phyloP scores from a whole-genome alignment of 345 rosid species.

The Eutrema heterophyllum region DNA sequence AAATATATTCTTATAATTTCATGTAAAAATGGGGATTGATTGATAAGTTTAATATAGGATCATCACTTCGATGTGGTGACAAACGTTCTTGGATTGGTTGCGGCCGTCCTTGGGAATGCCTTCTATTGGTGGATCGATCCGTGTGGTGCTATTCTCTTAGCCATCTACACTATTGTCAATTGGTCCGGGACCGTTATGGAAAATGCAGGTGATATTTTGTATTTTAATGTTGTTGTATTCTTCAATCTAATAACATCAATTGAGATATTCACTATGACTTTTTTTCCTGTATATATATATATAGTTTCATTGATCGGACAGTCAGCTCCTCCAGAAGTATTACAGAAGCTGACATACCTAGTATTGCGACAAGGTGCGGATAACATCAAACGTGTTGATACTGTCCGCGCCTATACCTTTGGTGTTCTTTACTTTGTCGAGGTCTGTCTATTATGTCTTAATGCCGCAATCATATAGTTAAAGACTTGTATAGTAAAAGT shows the following conservation, averaged over 20 bases:
- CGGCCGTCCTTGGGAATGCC: conserved; percentile 78
- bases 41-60: conserved; percentile 46
- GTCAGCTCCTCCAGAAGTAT: conserved; percentile 78
- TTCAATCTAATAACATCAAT: background rate
- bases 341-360: conserved; percentile 76
- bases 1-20: background rate
- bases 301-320: conserved; percentile 87
- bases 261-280: background rate
- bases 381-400: conserved; percentile 69
- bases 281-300: background rate
- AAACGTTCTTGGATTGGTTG: conserved; percentile 71
- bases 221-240: background rate
- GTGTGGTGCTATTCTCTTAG: conserved; percentile 72
- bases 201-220: conserved; percentile 56
- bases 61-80: conserved; percentile 89
- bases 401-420: conserved; percentile 90
- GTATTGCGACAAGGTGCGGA: conserved; percentile 56
- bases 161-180: conserved; percentile 75
- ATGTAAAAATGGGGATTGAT: background rate
- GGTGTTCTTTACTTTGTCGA: conserved; percentile 95
- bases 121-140: conserved; percentile 95
- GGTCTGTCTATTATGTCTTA: conserved; percentile 37
- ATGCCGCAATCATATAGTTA: background rate
- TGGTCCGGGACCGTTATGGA: conserved; percentile 93
- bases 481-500: background rate